Percentiles rank a stretch among this genome's conserved stretches.
phyloP scores from a whole-genome alignment of 257 asterid genomes.

The Anisodus tanguticus region DNA sequence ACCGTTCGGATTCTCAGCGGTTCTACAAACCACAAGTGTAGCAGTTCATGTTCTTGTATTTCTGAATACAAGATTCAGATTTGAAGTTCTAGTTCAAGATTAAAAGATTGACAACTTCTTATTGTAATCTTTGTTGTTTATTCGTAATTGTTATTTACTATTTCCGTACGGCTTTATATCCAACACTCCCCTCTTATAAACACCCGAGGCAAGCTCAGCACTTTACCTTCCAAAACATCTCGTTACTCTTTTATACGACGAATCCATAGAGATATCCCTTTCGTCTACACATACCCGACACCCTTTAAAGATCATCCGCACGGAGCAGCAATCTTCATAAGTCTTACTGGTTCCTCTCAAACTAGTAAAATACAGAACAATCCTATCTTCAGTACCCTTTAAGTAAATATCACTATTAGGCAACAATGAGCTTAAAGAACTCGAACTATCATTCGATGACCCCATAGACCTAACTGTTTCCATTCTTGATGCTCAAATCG shows the following conservation, averaged over 20 bases:
- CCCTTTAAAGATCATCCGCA: conserved; percentile 69
- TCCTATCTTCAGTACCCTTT: conserved; percentile 29
- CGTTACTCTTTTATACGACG: conserved; percentile 75
- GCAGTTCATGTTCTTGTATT: too few species aligned
- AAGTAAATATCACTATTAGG: conserved; percentile 28
- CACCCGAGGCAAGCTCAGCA: conserved; percentile 70
- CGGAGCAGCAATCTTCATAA: conserved; percentile 75
- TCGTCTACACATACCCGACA: conserved; percentile 76
- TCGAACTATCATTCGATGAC: not conserved
- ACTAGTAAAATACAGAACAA: conserved; percentile 75
- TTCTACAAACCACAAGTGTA: too few species aligned
- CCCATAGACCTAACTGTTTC: conserved; percentile 26
- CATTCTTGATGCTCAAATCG: conserved; percentile 43
- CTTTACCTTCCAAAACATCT: conserved; percentile 58
- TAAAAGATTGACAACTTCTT: too few species aligned
- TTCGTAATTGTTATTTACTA: too few species aligned
- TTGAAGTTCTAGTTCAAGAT: too few species aligned
- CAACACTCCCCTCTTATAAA: conserved; percentile 56
- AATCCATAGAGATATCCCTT: conserved; percentile 89
- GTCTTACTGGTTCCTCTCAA: conserved; percentile 91
- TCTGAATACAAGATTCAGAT: too few species aligned
- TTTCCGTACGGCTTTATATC: too few species aligned
- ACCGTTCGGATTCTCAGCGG: too few species aligned
- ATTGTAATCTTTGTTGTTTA: too few species aligned
- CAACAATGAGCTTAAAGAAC: conserved; percentile 27